Conservation (phyloP, 768 basidiomycete species). For the Strobilomyces echinocephalus region DNA sequence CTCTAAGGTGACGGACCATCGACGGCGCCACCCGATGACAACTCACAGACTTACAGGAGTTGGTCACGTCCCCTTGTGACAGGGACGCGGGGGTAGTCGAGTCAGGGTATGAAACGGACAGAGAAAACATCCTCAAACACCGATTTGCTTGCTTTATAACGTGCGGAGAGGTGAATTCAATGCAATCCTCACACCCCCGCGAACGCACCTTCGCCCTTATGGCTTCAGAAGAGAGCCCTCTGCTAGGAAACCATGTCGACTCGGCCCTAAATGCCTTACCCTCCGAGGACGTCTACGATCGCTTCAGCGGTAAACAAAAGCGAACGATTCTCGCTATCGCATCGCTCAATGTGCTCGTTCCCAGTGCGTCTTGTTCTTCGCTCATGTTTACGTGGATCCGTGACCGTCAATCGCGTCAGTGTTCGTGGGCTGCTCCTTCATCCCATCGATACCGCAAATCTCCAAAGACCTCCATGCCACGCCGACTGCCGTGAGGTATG, state of each 20-base stretch:
- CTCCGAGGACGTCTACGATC: conserved; percentile 44
- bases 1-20: too few species aligned
- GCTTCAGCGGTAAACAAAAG: conserved; percentile 53
- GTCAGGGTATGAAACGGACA: not conserved
- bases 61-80: not conserved
- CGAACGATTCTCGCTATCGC: conserved; percentile 52
- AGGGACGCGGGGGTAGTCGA: too few species aligned
- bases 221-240: conserved; percentile 28
- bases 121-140: not conserved
- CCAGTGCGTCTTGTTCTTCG: conserved; percentile 39
- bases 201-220: conserved; percentile 1
- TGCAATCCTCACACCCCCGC: not conserved
- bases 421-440: conserved; percentile 63
- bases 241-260: conserved; percentile 11
- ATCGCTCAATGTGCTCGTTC: conserved; percentile 57
- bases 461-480: conserved; percentile 60
- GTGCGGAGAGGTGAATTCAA: not conserved
- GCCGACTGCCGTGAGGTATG: conserved; percentile 51
- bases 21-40: too few species aligned
- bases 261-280: not conserved
- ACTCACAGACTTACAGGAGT: too few species aligned
- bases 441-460: conserved; percentile 72
- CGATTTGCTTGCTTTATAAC: not conserved
- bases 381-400: not conserved
- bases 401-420: conserved; percentile 35